Evolutionary conservation across 139 green algal genomes (phyloP), one percentile per base, ranked within the genome.

Genomic region (Volvox reticuliferus): DNA sequence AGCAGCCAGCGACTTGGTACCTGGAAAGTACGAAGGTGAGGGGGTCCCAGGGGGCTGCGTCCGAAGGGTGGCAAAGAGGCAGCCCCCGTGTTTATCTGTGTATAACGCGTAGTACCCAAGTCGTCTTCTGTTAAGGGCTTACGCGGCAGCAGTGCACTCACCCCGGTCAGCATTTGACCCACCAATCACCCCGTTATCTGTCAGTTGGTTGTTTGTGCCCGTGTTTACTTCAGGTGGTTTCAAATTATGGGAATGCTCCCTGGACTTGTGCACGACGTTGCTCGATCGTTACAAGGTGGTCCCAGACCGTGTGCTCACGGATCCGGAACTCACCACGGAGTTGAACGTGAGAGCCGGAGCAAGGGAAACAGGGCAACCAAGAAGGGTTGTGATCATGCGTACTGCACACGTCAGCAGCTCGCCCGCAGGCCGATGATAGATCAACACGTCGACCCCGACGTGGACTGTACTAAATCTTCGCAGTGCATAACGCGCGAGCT

Each of bases 171-270:
- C 44, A 55, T 55, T 55, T 55, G 5, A 55, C 44, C 44, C 44
- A 9, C 44, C 44, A 9, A 55, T 55, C 44, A 55, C 44, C 44
- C 44, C 44, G 44, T 55, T 55, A 9, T 9, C 44, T 9, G 5
- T 55, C 44, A 55, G 44, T 55, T 55, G 9, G 44, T 55, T 55
- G 44, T 55, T 55, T 55, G 44, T 55, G 44, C 9, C 44, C 44
- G 9, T 9, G 44, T 55, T 55, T 55, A 9, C 44, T 55, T 55
- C 44, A 97, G 96, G 97, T 13, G 98, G 98, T 63, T 99, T 99
- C 95, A 99, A 99, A 92, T 90, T 98, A 21, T 99, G 98, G 98
- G 98, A 99, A 91, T 96, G 98, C 36, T 91, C 94, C 16, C 36
- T 97, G 1, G 98, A 99, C 91, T 88, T 99, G 80, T 95, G 94